These are phyloP conservation scores for Tricholomella constricta DNA, from an alignment of 768 basidiomycete species.

Conservation along the genomic window DNA sequence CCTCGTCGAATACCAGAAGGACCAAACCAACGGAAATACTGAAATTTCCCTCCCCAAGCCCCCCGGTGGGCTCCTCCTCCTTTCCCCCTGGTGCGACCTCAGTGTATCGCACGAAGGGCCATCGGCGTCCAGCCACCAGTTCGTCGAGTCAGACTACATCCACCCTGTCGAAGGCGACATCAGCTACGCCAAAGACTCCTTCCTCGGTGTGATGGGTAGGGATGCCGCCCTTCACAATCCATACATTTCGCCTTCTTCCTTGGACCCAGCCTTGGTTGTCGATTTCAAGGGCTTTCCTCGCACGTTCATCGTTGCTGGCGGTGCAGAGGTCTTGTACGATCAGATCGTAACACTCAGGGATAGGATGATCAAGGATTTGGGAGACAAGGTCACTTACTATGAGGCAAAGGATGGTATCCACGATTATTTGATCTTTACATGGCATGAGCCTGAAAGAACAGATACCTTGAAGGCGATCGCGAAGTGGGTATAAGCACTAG, in stretches of 20 bases:
- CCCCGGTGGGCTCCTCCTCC: slow-evolving; percentile 50
- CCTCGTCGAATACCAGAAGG: slow-evolving; percentile 51
- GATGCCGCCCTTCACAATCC: slow-evolving; percentile 47
- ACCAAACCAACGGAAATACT: slow-evolving; percentile 22
- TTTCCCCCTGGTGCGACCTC: slow-evolving; percentile 61
- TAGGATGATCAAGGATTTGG: slow-evolving; percentile 54
- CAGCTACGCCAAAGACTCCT: slow-evolving; percentile 40
- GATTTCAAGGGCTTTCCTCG: slow-evolving; percentile 59
- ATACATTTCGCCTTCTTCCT: slow-evolving; percentile 63
- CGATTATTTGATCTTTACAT: slow-evolving; percentile 51
- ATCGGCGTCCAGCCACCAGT: slow-evolving; percentile 38
- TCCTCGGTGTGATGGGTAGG: slow-evolving; percentile 49
- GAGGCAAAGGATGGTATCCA: slow-evolving; percentile 56
- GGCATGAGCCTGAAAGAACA: slow-evolving; percentile 56
- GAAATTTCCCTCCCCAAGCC: slow-evolving; percentile 36
- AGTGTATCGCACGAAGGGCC: slow-evolving; percentile 40
- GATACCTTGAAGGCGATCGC: slow-evolving; percentile 49
- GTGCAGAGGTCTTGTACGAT: slow-evolving; percentile 58
- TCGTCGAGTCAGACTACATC: slow-evolving; percentile 41
- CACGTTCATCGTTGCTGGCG: slow-evolving; percentile 61
- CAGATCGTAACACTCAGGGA: slow-evolving; percentile 41
- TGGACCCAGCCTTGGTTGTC: slow-evolving; percentile 34
- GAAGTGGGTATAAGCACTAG: slow-evolving; percentile 41
- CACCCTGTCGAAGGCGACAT: slow-evolving; percentile 5
- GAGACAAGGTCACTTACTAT: slow-evolving; percentile 46